Conservation (phyloP, 2,329 filamentous ascomycete species). For the Trichoderma breve region DNA sequence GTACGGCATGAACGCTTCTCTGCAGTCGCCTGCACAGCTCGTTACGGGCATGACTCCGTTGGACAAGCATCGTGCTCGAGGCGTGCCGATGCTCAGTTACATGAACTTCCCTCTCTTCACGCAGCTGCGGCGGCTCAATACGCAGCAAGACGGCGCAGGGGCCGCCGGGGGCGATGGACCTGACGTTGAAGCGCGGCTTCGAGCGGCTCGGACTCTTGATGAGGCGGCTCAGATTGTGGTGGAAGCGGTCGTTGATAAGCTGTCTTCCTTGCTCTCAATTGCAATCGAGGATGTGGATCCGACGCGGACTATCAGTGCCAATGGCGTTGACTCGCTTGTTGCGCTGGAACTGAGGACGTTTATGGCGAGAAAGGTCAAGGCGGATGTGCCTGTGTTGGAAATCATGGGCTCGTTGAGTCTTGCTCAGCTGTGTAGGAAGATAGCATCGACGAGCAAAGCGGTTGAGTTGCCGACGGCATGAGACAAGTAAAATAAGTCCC, state of each 20-base stretch:
- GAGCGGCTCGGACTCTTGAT: neutral
- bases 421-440: neutral
- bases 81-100: slow-evolving; percentile 11
- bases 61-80: neutral
- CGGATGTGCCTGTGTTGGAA: slow-evolving; percentile 29
- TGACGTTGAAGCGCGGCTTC: slow-evolving; percentile 4
- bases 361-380: slow-evolving; percentile 27
- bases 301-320: slow-evolving; percentile 24
- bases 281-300: slow-evolving; percentile 24
- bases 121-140: slow-evolving; percentile 1
- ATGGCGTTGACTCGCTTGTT: slow-evolving; percentile 30
- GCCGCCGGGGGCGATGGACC: neutral
- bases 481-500: neutral
- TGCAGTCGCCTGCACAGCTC: slow-evolving; percentile 3
- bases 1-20: neutral
- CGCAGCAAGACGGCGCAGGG: neutral
- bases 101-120: slow-evolving; percentile 12
- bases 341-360: slow-evolving; percentile 30
- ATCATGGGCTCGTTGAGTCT: slow-evolving; percentile 21
- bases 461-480: neutral
- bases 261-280: neutral
- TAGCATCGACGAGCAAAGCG: neutral
- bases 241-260: slow-evolving; percentile 5
- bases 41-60: slow-evolving; percentile 10
- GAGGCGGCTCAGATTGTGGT: slow-evolving; percentile 4